Evolutionary conservation across 805 yeast species (phyloP), one percentile per base, ranked within the genome.

Genomic region (Ascoidea rubescens): DNA sequence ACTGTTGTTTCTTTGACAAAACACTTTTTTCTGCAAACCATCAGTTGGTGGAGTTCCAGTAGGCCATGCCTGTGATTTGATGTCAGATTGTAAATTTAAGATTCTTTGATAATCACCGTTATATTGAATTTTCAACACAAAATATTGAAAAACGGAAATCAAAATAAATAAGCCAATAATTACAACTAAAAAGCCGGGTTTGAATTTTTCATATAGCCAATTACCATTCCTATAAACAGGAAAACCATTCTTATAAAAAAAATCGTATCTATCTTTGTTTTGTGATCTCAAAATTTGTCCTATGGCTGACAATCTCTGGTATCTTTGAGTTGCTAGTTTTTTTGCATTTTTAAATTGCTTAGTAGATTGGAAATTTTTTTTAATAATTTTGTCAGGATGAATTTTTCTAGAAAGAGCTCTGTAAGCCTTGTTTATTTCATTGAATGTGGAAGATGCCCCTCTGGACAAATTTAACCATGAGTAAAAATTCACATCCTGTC

Each of bases 351-450:
- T 52, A 52, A 55, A 60, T 52, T 55, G 50, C 50, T 54, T 62
- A n/a, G 64, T 64, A 56, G 66, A 63, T 12, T 50, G 52, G 47
- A 69, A 73, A 52, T 71, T 72, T 52, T 63, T 65, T 48, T 68
- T 68, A 50, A 65, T 68, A 33, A 67, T 65, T 65, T 91, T 89
- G 67, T 91, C 99, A 0, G 99, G 99, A 63, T 91, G 99, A 58
- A 84, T 72, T 56, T 71, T 72, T 51, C 84, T 72, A 2, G 96
- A 82, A 37, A 83, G 62, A 59, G 79, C 82, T 62, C 87, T 80
- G 68, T 85, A 84, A 28, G 85, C 84, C 57, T 77, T 79, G 51
- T 71, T 71, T 50, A 85, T 78, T 55, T 81, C 81, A 45, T 77
- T 77, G 45, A 68, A 61, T 0, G 74, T 65, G 1, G 84, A 70